A percentile compares a stretch with the other conserved stretches of the same genome.
Evolutionary conservation across 116 monocot species (phyloP).

Genomic region (Thalassia testudinum): DNA sequence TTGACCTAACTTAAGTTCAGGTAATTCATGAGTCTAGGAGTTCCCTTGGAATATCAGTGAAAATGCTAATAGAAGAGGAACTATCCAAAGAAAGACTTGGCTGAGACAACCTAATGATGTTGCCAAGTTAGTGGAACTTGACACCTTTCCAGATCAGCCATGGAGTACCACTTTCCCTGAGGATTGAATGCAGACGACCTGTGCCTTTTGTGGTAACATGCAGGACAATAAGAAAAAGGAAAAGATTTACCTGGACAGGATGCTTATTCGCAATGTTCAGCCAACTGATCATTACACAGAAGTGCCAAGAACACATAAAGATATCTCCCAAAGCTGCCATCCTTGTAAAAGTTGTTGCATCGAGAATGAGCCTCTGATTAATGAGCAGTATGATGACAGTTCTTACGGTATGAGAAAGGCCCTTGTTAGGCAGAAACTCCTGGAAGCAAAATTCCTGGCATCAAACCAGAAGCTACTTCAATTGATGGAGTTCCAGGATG

Average conservation of each 20-base stretch:
- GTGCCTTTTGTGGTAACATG: conserved; percentile 10
- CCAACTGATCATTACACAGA: conserved; percentile 1
- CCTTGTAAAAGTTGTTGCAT: conserved; percentile 13
- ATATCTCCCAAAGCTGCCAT: conserved; percentile 45
- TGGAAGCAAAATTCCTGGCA: conserved; percentile 76
- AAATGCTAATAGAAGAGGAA: conserved; percentile 72
- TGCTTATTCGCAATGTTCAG: conserved; percentile 1
- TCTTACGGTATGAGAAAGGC: conserved; percentile 44
- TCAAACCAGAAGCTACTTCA: conserved; percentile 56
- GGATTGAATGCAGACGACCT: conserved; percentile 4
- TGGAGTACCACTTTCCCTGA: conserved; percentile 8
- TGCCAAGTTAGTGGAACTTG: conserved; percentile 90
- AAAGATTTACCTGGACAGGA: conserved; percentile 11
- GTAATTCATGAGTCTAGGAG: too few relatives aligned
- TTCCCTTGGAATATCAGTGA: conserved; percentile 44
- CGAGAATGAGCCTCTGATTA: conserved; percentile 11
- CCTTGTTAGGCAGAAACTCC: conserved; percentile 76
- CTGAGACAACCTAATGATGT: conserved; percentile 45
- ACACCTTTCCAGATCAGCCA: conserved; percentile 26
- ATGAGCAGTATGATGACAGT: conserved; percentile 14
- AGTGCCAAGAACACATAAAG: conserved; percentile 29
- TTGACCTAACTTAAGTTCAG: too few relatives aligned
- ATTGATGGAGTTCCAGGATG: conserved; percentile 76
- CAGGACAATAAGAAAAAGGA: conserved; percentile 5
- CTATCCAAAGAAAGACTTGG: conserved; percentile 56